Evolutionary conservation across 768 basidiomycete genomes (phyloP).

Genomic region (Piloderma croceum): DNA sequence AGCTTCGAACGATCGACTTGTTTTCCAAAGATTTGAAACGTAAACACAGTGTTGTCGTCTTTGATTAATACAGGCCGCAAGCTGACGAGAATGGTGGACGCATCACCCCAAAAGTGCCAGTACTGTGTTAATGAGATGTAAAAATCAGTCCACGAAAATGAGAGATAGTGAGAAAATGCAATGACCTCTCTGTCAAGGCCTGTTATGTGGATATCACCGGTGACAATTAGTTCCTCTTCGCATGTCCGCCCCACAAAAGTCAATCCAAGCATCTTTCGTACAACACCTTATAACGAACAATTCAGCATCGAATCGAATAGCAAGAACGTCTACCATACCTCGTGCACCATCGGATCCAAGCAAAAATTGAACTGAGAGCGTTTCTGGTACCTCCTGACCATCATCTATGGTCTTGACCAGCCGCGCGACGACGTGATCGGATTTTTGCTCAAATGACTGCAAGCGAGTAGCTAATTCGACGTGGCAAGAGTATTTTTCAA

Average conservation of each 20-base stretch:
- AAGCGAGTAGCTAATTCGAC: conserved; percentile 35
- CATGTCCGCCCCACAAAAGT: conserved; percentile 37
- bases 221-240: conserved; percentile 16
- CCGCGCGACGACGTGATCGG: conserved; percentile 25
- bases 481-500: conserved; percentile 15
- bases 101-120: conserved; percentile 19
- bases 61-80: neutral
- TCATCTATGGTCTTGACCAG: conserved; percentile 19
- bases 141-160: neutral
- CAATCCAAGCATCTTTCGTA: conserved; percentile 36
- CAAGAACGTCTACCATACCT: conserved; percentile 7
- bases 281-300: conserved; percentile 13
- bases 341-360: conserved; percentile 39
- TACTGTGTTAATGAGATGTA: conserved; percentile 9
- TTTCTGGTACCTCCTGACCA: conserved; percentile 20
- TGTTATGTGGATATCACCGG: conserved; percentile 35
- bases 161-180: conserved; percentile 9
- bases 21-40: neutral
- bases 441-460: conserved; percentile 26
- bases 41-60: neutral
- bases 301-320: neutral
- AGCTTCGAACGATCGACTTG: neutral
- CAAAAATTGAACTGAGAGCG: conserved; percentile 24
- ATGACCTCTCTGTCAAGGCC: conserved; percentile 26
- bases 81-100: neutral